Evolutionary conservation across 75 land plant genomes (phyloP).

Genomic region (Cunninghamia lanceolata): DNA sequence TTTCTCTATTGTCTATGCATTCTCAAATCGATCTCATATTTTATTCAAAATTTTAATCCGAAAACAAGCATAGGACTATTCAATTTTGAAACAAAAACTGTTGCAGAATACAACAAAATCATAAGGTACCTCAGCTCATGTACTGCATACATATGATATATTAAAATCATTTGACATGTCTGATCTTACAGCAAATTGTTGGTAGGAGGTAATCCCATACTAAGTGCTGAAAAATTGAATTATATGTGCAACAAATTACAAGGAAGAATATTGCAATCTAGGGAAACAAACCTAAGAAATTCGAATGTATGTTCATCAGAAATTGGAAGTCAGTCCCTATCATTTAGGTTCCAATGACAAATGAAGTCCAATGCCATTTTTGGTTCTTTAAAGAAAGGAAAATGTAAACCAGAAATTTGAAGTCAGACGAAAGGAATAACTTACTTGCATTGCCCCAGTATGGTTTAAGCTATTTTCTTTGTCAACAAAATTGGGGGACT

Average conservation of each 20-base stretch:
- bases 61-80: neutral
- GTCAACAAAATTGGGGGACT: no score
- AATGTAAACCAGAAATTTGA: neutral
- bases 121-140: neutral
- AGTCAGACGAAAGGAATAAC: no score
- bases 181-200: neutral
- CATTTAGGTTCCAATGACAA: neutral
- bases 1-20: neutral
- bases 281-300: no score
- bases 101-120: neutral
- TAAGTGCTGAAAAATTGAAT: neutral
- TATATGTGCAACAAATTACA: neutral
- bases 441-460: no score
- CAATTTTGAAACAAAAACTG: neutral
- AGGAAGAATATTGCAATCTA: neutral
- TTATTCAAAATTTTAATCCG: neutral
- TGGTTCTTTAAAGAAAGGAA: neutral
- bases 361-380: neutral
- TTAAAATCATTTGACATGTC: neutral
- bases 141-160: neutral
- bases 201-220: neutral
- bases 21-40: neutral
- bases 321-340: neutral
- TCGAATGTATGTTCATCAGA: neutral
- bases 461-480: no score